Conservation (phyloP, 169 alveolate species). For the Cryptosporidium muris region DNA sequence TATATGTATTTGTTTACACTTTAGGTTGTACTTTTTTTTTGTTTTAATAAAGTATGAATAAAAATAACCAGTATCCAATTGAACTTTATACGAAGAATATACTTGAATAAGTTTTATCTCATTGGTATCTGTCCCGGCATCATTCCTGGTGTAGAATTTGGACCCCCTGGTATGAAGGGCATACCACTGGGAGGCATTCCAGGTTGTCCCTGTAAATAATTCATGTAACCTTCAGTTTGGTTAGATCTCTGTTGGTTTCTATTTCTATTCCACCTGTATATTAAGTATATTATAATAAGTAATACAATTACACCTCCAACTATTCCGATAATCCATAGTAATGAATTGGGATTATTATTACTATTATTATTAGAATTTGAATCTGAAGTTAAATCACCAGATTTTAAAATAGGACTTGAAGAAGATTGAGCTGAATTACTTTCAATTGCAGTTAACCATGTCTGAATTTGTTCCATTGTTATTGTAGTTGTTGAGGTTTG, state of each 20-base stretch:
- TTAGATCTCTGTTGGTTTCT: not conserved
- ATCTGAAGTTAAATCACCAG: not conserved
- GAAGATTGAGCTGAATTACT: conserved; percentile 41
- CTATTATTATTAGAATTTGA: not conserved
- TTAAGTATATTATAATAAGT: conserved; percentile 26
- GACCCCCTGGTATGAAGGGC: conserved; percentile 44
- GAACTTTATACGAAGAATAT: not conserved
- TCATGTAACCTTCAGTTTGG: conserved; percentile 3
- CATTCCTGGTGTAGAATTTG: conserved; percentile 41
- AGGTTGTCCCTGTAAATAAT: conserved; percentile 55
- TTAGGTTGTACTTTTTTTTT: no score
- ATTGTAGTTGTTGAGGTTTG: conserved; percentile 17
- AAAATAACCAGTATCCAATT: not conserved
- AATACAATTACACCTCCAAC: conserved; percentile 39
- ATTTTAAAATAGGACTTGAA: conserved; percentile 39
- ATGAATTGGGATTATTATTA: conserved; percentile 13
- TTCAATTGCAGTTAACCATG: conserved; percentile 23
- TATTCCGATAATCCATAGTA: conserved; percentile 53
- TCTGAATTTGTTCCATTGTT: conserved; percentile 48
- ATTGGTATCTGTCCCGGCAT: conserved; percentile 15
- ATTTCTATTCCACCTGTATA: conserved; percentile 26
- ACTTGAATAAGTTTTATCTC: conserved; percentile 6
- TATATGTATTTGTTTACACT: no score
- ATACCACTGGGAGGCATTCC: conserved; percentile 68
- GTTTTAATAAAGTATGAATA: not conserved